Conservation (phyloP, 768 basidiomycete genomes). For the Leccinum ochraceum region DNA sequence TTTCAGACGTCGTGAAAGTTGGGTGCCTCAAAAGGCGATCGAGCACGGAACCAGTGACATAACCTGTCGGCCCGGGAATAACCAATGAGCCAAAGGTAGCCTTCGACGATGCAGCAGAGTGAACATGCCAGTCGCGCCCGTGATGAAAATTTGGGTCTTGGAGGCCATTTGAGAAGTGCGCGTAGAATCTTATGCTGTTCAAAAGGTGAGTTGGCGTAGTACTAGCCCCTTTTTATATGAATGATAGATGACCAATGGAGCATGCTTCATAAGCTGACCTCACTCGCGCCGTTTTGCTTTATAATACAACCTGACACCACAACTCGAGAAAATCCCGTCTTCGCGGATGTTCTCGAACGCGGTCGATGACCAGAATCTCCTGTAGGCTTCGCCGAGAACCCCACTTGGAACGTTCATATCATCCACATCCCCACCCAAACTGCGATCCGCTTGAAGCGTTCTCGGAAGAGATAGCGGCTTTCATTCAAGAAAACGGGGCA, state of each 20-base stretch:
- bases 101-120: neutral
- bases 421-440: too few species aligned
- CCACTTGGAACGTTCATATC: too few species aligned
- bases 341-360: neutral
- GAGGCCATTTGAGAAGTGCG: slow-evolving; percentile 13
- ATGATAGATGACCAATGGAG: slow-evolving; percentile 4
- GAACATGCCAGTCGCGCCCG: slow-evolving; percentile 23
- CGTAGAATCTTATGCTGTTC: too few species aligned
- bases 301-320: neutral
- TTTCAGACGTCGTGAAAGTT: slow-evolving; percentile 21
- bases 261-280: neutral
- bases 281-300: too few species aligned
- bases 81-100: slow-evolving; percentile 1
- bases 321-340: slow-evolving; percentile 20
- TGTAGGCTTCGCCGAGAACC: too few species aligned
- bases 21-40: slow-evolving; percentile 31
- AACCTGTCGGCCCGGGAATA: slow-evolving; percentile 22
- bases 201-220: too few species aligned
- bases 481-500: neutral
- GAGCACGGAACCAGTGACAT: slow-evolving; percentile 36
- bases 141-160: slow-evolving; percentile 24
- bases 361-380: too few species aligned
- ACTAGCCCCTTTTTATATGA: slow-evolving; percentile 2
- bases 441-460: neutral
- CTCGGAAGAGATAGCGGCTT: neutral